Evolutionary conservation across 306 rosid genomes (phyloP).

Genomic region (Cucumis cinereus): DNA sequence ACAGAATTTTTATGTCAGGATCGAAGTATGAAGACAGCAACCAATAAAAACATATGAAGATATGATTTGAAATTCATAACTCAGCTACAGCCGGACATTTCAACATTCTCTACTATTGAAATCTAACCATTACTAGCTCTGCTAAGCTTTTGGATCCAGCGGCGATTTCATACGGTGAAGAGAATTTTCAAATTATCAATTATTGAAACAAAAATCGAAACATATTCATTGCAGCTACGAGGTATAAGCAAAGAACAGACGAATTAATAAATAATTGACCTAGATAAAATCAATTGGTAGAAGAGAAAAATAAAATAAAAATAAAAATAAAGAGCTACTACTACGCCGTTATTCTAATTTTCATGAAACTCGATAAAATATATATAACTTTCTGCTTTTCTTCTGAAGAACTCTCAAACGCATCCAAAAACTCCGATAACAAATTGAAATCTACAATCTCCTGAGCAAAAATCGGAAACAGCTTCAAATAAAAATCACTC

Average conservation of each 20-base stretch:
- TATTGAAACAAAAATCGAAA: neutral
- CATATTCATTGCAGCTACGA: neutral
- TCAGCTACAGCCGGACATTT: neutral
- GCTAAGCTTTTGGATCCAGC: neutral
- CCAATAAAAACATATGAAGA: neutral
- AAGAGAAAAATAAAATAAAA: neutral
- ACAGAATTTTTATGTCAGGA: neutral
- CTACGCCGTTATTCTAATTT: constrained; percentile 6
- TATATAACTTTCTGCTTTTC: neutral
- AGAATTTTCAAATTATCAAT: neutral
- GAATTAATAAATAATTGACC: neutral
- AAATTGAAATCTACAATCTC: neutral
- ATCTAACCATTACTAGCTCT: neutral
- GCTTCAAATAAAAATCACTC: neutral
- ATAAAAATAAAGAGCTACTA: neutral
- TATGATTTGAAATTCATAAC: neutral
- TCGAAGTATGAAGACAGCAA: neutral
- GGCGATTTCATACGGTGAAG: neutral
- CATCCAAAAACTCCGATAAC: neutral
- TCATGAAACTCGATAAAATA: neutral
- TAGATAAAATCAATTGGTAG: neutral
- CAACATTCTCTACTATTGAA: neutral
- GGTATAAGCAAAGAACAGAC: neutral
- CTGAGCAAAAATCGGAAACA: neutral
- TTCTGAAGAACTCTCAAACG: neutral